Percentiles rank a stretch among this genome's conserved stretches.
phyloP scores from a whole-genome alignment of 2,329 filamentous ascomycete species.

The Aspergillus pseudotamarii region DNA sequence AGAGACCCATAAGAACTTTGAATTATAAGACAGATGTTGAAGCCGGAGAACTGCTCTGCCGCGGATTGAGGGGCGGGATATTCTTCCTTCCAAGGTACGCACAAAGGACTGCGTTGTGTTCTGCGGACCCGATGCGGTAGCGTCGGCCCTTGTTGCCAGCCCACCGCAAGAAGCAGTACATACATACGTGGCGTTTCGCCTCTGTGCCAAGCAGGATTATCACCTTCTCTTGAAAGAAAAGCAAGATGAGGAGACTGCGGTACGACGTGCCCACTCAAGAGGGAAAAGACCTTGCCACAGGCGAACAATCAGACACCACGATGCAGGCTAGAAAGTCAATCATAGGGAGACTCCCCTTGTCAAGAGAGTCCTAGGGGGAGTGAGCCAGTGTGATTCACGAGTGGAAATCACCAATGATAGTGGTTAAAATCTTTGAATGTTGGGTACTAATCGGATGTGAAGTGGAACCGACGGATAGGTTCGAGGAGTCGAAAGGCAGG shows the following conservation, averaged over 20 bases:
- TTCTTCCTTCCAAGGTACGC: not conserved
- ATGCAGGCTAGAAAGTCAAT: not conserved
- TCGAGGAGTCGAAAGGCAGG: not conserved
- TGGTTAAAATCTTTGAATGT: not conserved
- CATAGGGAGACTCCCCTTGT: not conserved
- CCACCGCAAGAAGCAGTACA: not conserved
- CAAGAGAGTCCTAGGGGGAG: not conserved
- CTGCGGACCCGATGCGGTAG: not conserved
- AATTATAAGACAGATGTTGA: not conserved
- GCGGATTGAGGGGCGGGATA: not conserved
- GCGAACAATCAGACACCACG: not conserved
- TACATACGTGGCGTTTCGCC: not conserved
- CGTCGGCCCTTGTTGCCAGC: not conserved
- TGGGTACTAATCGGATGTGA: not conserved
- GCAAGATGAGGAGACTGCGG: not conserved
- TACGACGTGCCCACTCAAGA: conserved; percentile 2
- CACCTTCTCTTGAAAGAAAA: not conserved
- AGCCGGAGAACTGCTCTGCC: not conserved
- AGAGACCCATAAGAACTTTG: not conserved
- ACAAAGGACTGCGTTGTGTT: not conserved
- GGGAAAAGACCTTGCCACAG: not conserved
- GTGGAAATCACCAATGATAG: not conserved
- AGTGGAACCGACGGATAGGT: conserved; percentile 1
- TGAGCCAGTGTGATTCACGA: not conserved
- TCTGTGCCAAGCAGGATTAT: not conserved